phyloP scores from a whole-genome alignment of 2,329 filamentous ascomycete genomes.

The Pyricularia pennisetigena region DNA sequence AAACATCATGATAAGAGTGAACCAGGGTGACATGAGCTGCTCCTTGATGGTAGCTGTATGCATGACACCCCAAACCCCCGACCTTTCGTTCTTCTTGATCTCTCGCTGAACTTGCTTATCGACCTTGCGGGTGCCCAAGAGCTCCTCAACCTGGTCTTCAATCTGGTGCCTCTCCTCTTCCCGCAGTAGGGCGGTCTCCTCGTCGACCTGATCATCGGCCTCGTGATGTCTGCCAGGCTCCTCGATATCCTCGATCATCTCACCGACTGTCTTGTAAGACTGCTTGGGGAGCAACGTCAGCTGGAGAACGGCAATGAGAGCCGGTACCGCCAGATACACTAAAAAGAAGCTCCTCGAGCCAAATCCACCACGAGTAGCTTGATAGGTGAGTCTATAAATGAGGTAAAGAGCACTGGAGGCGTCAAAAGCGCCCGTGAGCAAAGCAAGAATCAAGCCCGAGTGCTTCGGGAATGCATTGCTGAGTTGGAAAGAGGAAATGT shows the following conservation, averaged over 20 bases:
- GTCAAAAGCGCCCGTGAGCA: constrained; percentile 76
- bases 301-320: constrained; percentile 56
- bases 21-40: constrained; percentile 77
- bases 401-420: constrained; percentile 72
- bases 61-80: constrained; percentile 79
- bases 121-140: constrained; percentile 56
- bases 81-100: constrained; percentile 58
- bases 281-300: constrained; percentile 62
- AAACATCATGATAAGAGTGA: constrained; percentile 72
- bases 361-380: constrained; percentile 39
- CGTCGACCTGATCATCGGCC: constrained; percentile 43
- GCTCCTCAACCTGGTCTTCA: constrained; percentile 60
- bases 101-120: constrained; percentile 56
- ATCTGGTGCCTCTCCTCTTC: constrained; percentile 50
- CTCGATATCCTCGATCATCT: constrained; percentile 67
- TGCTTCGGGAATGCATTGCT: constrained; percentile 73
- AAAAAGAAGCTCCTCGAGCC: constrained; percentile 62
- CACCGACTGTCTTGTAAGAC: constrained; percentile 78
- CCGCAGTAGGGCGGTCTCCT: constrained; percentile 42
- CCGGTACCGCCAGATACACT: constrained; percentile 59
- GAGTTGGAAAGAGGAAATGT: constrained; percentile 75
- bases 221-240: constrained; percentile 26
- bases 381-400: constrained; percentile 61
- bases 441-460: constrained; percentile 69
- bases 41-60: constrained; percentile 60